Percentiles rank a stretch among this genome's conserved stretches.
Evolutionary conservation across 192 early-diverging fungal species (phyloP).

Genomic region (Helicostylum pulchrum): DNA sequence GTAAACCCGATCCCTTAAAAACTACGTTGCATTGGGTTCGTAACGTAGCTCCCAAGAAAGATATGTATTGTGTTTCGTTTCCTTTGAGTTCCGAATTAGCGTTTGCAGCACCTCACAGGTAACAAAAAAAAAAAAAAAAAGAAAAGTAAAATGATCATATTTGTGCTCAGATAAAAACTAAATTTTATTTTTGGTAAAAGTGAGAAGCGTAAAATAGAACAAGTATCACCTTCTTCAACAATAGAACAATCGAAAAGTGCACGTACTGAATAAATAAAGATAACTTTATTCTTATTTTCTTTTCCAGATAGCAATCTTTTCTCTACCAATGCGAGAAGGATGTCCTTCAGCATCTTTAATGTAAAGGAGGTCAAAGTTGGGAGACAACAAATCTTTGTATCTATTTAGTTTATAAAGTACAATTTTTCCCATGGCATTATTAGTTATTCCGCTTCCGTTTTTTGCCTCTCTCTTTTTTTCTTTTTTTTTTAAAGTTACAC

Average conservation of each 20-base stretch:
- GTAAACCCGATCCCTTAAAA: conserved; percentile 31
- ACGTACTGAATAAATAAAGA: conserved; percentile 14
- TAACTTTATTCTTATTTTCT: conserved; percentile 17
- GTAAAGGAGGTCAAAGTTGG: conserved; percentile 62
- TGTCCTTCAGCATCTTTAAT: conserved; percentile 58
- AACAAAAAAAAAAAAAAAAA: not conserved
- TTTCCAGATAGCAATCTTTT: conserved; percentile 66
- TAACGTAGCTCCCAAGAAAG: conserved; percentile 96
- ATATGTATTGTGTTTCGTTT: conserved; percentile 96
- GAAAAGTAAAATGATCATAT: not conserved
- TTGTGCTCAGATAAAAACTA: too few species aligned
- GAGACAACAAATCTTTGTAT: conserved; percentile 38
- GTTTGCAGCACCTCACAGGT: conserved; percentile 37
- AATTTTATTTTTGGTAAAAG: too few species aligned
- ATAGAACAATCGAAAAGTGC: conserved; percentile 5
- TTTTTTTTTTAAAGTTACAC: conserved; percentile 10
- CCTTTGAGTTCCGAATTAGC: conserved; percentile 74
- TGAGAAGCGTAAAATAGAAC: conserved; percentile 14
- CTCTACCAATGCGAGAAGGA: conserved; percentile 50
- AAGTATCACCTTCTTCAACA: not conserved
- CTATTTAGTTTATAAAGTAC: conserved; percentile 8
- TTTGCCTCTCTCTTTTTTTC: not conserved
- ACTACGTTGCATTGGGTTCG: conserved; percentile 75
- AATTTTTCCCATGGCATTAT: not conserved
- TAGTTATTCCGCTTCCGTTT: not conserved